Base-by-base conservation (phyloP, 2,329 filamentous ascomycete genomes). In the Colletotrichum tropicale region DNA sequence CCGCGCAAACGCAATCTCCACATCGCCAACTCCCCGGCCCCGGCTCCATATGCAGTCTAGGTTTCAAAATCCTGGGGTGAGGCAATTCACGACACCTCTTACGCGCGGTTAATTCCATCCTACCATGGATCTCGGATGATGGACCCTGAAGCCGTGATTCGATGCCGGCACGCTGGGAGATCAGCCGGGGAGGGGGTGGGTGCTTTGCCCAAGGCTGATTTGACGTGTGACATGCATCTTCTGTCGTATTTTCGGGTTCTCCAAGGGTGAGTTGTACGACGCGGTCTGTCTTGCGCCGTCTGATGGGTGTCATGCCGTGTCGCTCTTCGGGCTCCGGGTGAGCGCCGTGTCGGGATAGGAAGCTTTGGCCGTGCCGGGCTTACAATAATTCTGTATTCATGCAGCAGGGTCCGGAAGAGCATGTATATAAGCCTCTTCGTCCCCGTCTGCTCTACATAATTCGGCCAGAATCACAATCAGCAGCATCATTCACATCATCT, bases 61-160 rank as follows among this genome's bases (percentile, higher is more conserved):
- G 69, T 75, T 75, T 75, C 69, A 62, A 36, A 67, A 48, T 28
- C 34, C 8, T 48, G 36, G 28, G 28, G 62, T 71, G 71, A 65
- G 48, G 67, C 61, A 61, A 8, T 52, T 32, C 28, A 32, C 61
- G 67, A 71, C 30, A 71, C 60, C 24, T 32, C 56, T 61, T 61
- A 55, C 36, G 48, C 12, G 52, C 52, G 18, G 28, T 21, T 61
- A n/a, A 10, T n/a, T 3, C 10, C 15, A 21, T 18, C 36, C n/a
- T 24, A 18, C 16, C 9, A 55, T 71, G 60, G 28, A 43, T 30
- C 12, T 32, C 12, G 13, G 28, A 26, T 18, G 16, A 26, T 28
- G 7, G 36, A 38, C 48, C 43, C 60, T 38, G 18, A 32, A 71
- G 34, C 36, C 52, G 36, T 71, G 26, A 36, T 52, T 66, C 15